Conservation (phyloP, 116 monocot genomes). For the Zostera marina region DNA sequence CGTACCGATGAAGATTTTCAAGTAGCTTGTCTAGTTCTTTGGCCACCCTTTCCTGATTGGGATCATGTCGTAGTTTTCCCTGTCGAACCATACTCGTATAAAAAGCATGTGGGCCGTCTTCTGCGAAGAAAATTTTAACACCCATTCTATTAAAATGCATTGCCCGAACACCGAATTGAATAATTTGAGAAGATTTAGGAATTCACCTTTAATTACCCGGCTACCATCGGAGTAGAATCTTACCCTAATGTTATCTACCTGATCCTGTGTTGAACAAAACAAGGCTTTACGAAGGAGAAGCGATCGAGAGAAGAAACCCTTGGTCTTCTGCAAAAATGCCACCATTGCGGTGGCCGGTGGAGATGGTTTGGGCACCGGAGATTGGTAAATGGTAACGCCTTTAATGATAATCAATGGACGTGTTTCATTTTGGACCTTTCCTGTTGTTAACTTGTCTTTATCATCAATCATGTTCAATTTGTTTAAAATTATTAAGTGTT, state of each 20-base stretch:
- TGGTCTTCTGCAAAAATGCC: background rate
- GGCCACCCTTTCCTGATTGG: conserved; percentile 63
- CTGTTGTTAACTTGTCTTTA: too few relatives aligned
- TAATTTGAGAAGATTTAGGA: background rate
- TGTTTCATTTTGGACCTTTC: too few relatives aligned
- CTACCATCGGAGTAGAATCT: conserved; percentile 5
- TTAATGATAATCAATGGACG: too few relatives aligned
- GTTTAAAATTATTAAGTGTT: too few relatives aligned
- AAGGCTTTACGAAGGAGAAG: background rate
- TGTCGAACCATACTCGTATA: conserved; percentile 62
- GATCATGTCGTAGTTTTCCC: conserved; percentile 67
- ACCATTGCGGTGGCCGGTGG: background rate
- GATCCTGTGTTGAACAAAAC: too few relatives aligned
- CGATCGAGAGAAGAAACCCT: background rate
- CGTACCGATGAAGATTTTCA: conserved; percentile 40
- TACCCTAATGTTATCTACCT: background rate
- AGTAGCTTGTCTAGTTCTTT: conserved; percentile 48
- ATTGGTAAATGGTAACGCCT: background rate
- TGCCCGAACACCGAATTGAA: too few relatives aligned
- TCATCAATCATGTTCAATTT: too few relatives aligned
- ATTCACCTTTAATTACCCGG: background rate
- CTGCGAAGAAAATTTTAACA: background rate
- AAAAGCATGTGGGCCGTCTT: conserved; percentile 57
- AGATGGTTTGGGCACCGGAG: background rate
- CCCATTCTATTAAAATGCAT: background rate